Percentiles rank a stretch among this genome's conserved stretches.
Conservation (phyloP, 768 basidiomycete species). For the Ramaria sp. region DNA sequence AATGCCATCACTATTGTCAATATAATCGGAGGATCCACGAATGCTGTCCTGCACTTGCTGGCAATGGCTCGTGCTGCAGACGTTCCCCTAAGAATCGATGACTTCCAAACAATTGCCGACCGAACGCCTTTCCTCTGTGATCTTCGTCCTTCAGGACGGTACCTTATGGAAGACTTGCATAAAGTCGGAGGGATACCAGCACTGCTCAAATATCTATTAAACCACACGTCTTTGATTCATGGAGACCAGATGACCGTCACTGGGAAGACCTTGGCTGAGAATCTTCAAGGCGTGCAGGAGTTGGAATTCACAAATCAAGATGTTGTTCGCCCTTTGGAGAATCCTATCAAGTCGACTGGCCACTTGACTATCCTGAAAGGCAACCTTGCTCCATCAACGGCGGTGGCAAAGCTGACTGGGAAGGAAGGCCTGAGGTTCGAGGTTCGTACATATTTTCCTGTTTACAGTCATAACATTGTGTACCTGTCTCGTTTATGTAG, state of each 20-base stretch:
- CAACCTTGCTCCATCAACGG: conserved; percentile 77
- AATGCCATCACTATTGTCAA: conserved; percentile 78
- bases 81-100: conserved; percentile 64
- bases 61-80: conserved; percentile 81
- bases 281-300: conserved; percentile 67
- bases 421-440: conserved; percentile 84
- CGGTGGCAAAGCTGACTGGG: conserved; percentile 89
- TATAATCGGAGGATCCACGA: conserved; percentile 79
- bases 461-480: conserved; percentile 1
- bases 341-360: conserved; percentile 81
- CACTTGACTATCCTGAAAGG: conserved; percentile 83
- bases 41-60: conserved; percentile 75
- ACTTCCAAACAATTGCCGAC: conserved; percentile 74
- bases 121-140: conserved; percentile 80
- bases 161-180: conserved; percentile 87
- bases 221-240: conserved; percentile 69
- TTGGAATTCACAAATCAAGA: conserved; percentile 65
- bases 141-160: conserved; percentile 75
- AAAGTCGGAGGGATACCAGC: conserved; percentile 77
- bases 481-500: conserved; percentile 21
- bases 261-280: conserved; percentile 82
- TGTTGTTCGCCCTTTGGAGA: conserved; percentile 55
- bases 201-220: conserved; percentile 72
- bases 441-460: conserved; percentile 26
- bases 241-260: conserved; percentile 82